Conservation (phyloP, 1,284 basidiomycete genomes). For the Sparassis latifolia region DNA sequence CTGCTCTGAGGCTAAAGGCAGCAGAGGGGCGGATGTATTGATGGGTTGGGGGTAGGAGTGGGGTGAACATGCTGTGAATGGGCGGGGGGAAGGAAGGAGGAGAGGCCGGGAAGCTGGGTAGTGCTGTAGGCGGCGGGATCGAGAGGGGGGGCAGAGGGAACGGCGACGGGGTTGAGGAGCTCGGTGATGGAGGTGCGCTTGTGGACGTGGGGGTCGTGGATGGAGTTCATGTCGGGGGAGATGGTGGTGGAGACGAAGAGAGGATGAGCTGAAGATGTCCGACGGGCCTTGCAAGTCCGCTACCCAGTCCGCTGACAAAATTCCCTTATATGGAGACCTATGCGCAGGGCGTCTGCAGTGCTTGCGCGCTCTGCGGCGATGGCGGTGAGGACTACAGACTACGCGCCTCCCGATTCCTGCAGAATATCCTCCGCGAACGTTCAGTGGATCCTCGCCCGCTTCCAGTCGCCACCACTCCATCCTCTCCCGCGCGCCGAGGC, state of each 20-base stretch:
- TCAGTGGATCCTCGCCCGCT: too few relatives aligned
- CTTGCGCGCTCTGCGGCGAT: too few relatives aligned
- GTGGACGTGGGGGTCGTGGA: conserved; percentile 37
- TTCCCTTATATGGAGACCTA: conserved; percentile 9
- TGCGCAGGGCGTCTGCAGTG: too few relatives aligned
- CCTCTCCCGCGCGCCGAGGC: too few relatives aligned
- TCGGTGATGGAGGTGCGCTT: conserved; percentile 48
- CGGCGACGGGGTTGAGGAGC: conserved; percentile 39
- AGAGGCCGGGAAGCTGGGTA: conserved; percentile 37
- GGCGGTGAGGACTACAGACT: too few relatives aligned
- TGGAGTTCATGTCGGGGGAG: conserved; percentile 33
- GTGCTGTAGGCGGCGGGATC: conserved; percentile 21
- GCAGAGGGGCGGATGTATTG: conserved; percentile 18
- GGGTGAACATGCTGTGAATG: conserved; percentile 17
- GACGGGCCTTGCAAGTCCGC: conserved; percentile 16
- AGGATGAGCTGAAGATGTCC: conserved; percentile 2
- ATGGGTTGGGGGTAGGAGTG: not conserved
- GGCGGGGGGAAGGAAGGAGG: conserved; percentile 12
- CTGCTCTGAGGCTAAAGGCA: conserved; percentile 36
- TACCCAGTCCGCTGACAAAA: conserved; percentile 9
- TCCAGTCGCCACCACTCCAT: too few relatives aligned
- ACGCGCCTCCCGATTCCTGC: too few relatives aligned
- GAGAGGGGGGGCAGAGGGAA: conserved; percentile 22
- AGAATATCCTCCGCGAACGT: too few relatives aligned
- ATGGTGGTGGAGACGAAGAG: conserved; percentile 10